Conservation (phyloP, 2,329 filamentous ascomycete genomes). For the Diaporthe vaccinii region DNA sequence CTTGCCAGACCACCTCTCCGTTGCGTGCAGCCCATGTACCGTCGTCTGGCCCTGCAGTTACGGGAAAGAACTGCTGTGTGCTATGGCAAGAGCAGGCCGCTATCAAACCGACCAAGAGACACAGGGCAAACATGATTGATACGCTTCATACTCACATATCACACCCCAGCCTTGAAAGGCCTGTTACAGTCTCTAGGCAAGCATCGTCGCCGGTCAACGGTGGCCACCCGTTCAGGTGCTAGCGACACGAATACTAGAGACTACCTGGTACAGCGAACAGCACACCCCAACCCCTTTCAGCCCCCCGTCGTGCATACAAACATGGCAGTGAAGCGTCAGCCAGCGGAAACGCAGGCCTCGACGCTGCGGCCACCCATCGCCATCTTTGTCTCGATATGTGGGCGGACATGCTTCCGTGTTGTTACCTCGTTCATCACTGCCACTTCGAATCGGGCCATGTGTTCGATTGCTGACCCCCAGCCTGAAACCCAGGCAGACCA, state of each 20-base stretch:
- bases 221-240: neutral
- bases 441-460: constrained; percentile 17
- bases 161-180: constrained; percentile 1
- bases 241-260: neutral
- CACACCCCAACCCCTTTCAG: neutral
- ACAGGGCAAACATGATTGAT: constrained; percentile 1
- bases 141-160: neutral
- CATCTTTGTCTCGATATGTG: neutral
- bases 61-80: neutral
- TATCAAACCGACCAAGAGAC: constrained; percentile 17
- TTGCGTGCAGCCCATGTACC: constrained; percentile 1
- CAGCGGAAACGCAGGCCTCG: neutral
- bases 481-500: constrained; percentile 16
- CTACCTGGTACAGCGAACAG: neutral
- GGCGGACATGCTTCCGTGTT: neutral
- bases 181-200: constrained; percentile 15
- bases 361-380: constrained; percentile 8
- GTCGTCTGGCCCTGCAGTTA: neutral
- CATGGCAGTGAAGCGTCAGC: constrained; percentile 2
- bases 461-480: neutral
- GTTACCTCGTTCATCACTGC: neutral
- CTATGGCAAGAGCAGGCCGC: neutral
- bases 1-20: neutral
- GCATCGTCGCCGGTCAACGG: neutral
- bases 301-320: neutral